Conservation (phyloP, 768 basidiomycete species). For the Cantharellus anzutake region DNA sequence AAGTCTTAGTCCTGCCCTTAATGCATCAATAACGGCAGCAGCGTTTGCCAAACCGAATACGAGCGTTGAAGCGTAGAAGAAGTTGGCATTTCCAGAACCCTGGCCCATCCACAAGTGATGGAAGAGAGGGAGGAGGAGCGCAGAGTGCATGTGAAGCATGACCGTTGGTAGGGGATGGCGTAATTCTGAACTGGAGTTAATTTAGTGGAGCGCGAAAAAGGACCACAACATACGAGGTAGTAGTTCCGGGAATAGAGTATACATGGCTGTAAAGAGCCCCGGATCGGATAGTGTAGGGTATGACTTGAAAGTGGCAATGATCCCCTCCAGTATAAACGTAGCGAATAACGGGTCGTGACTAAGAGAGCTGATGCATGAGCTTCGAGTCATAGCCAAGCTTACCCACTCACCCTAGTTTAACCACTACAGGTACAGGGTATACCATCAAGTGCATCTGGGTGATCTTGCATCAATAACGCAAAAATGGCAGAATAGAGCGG, state of each 20-base stretch:
- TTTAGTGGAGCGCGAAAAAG: background rate
- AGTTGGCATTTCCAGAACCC: constrained; percentile 93
- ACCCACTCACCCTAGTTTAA: constrained; percentile 60
- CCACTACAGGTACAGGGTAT: constrained; percentile 66
- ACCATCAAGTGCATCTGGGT: constrained; percentile 58
- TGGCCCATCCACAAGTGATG: constrained; percentile 80
- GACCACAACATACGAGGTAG: constrained; percentile 46
- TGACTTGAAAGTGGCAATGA: constrained; percentile 72
- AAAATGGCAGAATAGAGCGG: background rate
- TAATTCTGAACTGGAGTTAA: constrained; percentile 35
- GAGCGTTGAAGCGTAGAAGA: constrained; percentile 90
- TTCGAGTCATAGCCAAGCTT: background rate
- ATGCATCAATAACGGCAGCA: constrained; percentile 59
- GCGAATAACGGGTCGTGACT: constrained; percentile 80
- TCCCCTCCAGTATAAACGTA: constrained; percentile 50
- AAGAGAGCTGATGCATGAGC: background rate
- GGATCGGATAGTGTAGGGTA: constrained; percentile 85
- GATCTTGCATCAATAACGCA: background rate
- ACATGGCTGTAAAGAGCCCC: constrained; percentile 67
- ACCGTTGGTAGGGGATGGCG: constrained; percentile 69
- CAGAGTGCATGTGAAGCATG: constrained; percentile 66
- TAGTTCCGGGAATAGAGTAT: constrained; percentile 65
- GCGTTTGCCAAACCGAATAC: constrained; percentile 84
- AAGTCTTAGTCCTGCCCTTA: constrained; percentile 66
- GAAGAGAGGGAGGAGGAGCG: constrained; percentile 75